A percentile compares a stretch with the other conserved stretches of the same genome.
These are phyloP conservation scores for Lepidium campestre DNA, from an alignment of 441 rosid species.

Conservation along the genomic window DNA sequence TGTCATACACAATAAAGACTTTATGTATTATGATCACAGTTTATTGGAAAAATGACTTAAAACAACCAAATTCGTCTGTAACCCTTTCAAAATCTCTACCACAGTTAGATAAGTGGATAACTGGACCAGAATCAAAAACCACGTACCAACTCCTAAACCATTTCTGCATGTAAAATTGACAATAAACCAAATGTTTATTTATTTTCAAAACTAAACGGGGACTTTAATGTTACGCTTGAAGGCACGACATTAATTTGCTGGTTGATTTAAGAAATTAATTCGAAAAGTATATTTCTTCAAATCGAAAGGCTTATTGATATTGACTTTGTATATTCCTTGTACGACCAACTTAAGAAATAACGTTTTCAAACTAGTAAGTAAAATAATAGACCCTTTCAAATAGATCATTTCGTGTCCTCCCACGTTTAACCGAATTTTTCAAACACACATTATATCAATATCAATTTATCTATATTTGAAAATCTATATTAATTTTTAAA, in stretches of 20 bases:
- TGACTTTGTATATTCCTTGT: slow-evolving; percentile 1
- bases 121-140: not conserved
- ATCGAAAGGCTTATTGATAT: not conserved
- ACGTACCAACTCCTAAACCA: not conserved
- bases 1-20: not conserved
- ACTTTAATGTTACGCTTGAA: not conserved
- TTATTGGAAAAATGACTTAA: not conserved
- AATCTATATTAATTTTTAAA: no score
- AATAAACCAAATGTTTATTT: not conserved
- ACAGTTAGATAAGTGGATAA: not conserved
- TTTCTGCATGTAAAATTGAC: not conserved
- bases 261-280: not conserved
- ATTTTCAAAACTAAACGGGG: not conserved
- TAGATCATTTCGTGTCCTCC: not conserved
- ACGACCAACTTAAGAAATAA: not conserved
- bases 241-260: not conserved
- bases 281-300: not conserved
- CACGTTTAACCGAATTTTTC: not conserved
- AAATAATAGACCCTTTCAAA: not conserved
- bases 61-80: not conserved
- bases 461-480: no score
- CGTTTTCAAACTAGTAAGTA: not conserved
- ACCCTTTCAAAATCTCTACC: not conserved
- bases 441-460: no score
- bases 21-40: not conserved